Percentiles rank a stretch among this genome's conserved stretches.
These are phyloP conservation scores for Fusarium decemcellulare DNA, from an alignment of 2,329 filamentous ascomycete genomes.

Conservation along the genomic window DNA sequence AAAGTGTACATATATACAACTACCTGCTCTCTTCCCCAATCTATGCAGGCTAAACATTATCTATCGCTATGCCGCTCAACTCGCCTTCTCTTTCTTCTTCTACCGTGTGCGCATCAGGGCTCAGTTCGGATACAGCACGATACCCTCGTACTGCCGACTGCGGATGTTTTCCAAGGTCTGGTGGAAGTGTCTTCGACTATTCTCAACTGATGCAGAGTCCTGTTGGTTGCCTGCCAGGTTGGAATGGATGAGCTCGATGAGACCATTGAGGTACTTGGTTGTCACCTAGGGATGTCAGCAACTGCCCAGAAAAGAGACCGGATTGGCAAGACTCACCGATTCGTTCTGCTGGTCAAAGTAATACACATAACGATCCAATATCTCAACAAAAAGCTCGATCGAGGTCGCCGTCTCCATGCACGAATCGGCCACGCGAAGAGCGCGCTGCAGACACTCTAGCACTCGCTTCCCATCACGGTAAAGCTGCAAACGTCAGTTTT, in stretches of 20 bases:
- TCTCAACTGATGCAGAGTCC: constrained; percentile 86
- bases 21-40: constrained; percentile 34
- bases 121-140: constrained; percentile 77
- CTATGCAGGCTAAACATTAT: constrained; percentile 43
- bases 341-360: constrained; percentile 99
- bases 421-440: constrained; percentile 94
- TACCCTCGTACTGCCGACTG: constrained; percentile 91
- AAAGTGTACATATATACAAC: constrained; percentile 50
- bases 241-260: constrained; percentile 98
- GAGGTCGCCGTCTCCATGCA: constrained; percentile 99
- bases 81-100: constrained; percentile 21
- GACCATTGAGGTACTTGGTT: constrained; percentile 96
- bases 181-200: constrained; percentile 93
- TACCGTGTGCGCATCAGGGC: not conserved
- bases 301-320: not conserved
- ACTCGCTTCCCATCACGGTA: constrained; percentile 99
- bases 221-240: constrained; percentile 90
- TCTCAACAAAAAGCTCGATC: constrained; percentile 98
- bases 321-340: constrained; percentile 69
- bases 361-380: constrained; percentile 97
- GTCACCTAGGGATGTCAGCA: constrained; percentile 72
- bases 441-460: constrained; percentile 94
- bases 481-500: constrained; percentile 68
- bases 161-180: constrained; percentile 95
- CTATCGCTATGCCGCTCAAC: constrained; percentile 43